These are phyloP conservation scores for Cercospora canescens DNA, from an alignment of 2,329 filamentous ascomycete species.

Conservation along the genomic window DNA sequence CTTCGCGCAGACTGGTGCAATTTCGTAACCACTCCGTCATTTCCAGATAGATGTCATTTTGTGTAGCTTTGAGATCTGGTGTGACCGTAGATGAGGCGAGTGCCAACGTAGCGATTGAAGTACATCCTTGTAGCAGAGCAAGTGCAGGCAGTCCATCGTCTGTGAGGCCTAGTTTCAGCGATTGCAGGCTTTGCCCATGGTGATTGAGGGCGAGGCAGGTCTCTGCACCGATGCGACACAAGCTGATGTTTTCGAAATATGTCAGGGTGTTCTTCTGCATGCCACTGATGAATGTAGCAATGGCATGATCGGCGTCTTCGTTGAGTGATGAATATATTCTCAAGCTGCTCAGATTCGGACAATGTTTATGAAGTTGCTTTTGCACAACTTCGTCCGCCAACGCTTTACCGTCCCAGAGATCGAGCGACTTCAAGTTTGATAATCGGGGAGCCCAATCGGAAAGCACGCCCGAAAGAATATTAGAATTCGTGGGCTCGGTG, in stretches of 20 bases:
- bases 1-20: slow-evolving; percentile 52
- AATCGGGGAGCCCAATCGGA: slow-evolving; percentile 61
- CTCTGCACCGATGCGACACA: slow-evolving; percentile 54
- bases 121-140: slow-evolving; percentile 51
- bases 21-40: slow-evolving; percentile 56
- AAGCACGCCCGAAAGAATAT: slow-evolving; percentile 57
- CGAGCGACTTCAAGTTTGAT: slow-evolving; percentile 58
- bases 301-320: slow-evolving; percentile 50
- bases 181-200: slow-evolving; percentile 57
- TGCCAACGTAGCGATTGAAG: slow-evolving; percentile 49
- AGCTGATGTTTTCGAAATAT: slow-evolving; percentile 59
- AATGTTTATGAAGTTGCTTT: slow-evolving; percentile 57
- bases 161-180: slow-evolving; percentile 53
- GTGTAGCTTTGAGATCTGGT: slow-evolving; percentile 51
- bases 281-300: slow-evolving; percentile 22
- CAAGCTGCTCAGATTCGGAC: slow-evolving; percentile 62
- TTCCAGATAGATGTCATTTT: slow-evolving; percentile 55
- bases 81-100: slow-evolving; percentile 49
- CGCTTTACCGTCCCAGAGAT: slow-evolving; percentile 61
- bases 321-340: slow-evolving; percentile 54
- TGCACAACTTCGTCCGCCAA: slow-evolving; percentile 57
- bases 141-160: slow-evolving; percentile 52
- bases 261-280: slow-evolving; percentile 59
- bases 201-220: slow-evolving; percentile 56
- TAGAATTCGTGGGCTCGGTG: slow-evolving; percentile 34